A percentile compares a stretch with the other conserved stretches of the same genome.
These are phyloP conservation scores for Lodderomyces orthopsilosis DNA, from an alignment of 1,139 yeast genomes.

Conservation along the genomic window DNA sequence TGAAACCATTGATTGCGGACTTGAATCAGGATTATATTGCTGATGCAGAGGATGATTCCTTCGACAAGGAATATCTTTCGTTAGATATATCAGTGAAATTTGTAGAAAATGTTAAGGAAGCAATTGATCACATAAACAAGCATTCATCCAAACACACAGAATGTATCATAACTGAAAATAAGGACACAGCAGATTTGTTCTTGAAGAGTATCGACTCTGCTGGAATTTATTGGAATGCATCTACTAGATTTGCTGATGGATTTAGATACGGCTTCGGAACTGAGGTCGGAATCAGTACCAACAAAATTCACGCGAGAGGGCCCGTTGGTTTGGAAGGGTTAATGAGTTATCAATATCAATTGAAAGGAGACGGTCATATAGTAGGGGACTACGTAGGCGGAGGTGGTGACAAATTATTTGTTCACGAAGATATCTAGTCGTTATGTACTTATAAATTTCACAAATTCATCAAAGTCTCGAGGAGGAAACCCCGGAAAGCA, in stretches of 20 bases:
- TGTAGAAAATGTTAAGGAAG: conserved; percentile 59
- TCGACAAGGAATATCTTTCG: conserved; percentile 79
- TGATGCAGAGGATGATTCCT: conserved; percentile 56
- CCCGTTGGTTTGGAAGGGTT: conserved; percentile 98
- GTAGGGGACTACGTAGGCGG: conserved; percentile 92
- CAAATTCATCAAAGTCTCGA: conserved; percentile 30
- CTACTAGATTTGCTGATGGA: conserved; percentile 97
- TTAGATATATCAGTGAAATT: conserved; percentile 74
- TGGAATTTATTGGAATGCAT: conserved; percentile 98
- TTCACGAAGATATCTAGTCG: conserved; percentile 55
- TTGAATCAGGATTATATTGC: conserved; percentile 19
- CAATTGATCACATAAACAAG: conserved; percentile 76
- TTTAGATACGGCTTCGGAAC: conserved; percentile 98
- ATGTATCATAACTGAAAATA: conserved; percentile 75
- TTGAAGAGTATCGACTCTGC: conserved; percentile 88
- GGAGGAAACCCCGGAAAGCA: conserved; percentile 46
- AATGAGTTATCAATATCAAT: conserved; percentile 91
- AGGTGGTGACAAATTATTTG: conserved; percentile 81
- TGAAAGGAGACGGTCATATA: conserved; percentile 87
- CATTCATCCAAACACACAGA: conserved; percentile 98
- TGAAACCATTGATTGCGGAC: conserved; percentile 25
- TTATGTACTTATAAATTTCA: conserved; percentile 10
- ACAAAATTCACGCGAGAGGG: conserved; percentile 96
- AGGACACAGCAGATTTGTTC: conserved; percentile 68
- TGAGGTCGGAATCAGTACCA: conserved; percentile 96